phyloP scores from a whole-genome alignment of 371 early-diverging fungal genomes.

The Mortierella sp. region DNA sequence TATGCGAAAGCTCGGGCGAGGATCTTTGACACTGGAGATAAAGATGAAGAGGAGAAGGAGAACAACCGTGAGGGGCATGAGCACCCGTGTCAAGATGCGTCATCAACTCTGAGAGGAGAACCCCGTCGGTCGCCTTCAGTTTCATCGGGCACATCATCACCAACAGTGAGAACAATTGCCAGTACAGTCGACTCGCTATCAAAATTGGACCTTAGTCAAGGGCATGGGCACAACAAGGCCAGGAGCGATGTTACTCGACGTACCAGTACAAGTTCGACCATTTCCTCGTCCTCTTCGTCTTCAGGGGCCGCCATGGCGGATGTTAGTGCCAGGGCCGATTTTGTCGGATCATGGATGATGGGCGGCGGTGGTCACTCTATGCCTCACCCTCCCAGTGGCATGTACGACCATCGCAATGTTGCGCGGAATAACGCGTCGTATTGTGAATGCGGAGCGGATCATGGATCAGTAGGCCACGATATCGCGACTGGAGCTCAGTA shows the following conservation, averaged over 20 bases:
- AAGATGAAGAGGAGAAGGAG: neutral
- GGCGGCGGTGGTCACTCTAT: neutral
- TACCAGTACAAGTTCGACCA: slow-evolving; percentile 21
- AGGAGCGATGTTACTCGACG: neutral
- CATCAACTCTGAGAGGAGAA: neutral
- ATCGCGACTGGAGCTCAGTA: neutral
- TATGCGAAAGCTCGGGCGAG: slow-evolving; percentile 83
- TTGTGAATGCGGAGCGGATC: neutral
- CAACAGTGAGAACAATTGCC: neutral
- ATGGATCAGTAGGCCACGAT: neutral
- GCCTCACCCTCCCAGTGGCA: neutral
- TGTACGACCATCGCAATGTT: neutral
- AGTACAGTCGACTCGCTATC: neutral
- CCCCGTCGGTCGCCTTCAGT: neutral
- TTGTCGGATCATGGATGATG: slow-evolving; percentile 10
- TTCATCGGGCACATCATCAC: no score
- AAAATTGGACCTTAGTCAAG: neutral
- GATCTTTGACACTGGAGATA: slow-evolving; percentile 68
- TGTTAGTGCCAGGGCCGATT: slow-evolving; percentile 8
- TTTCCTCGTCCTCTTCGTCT: slow-evolving; percentile 16
- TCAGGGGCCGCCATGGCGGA: slow-evolving; percentile 20
- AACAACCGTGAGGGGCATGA: neutral
- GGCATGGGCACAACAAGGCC: neutral
- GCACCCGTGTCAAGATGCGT: neutral
- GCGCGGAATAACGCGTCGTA: neutral